These are phyloP conservation scores for Aaosphaeria pasadenensis DNA, from an alignment of 2,329 filamentous ascomycete genomes.

Conservation along the genomic window DNA sequence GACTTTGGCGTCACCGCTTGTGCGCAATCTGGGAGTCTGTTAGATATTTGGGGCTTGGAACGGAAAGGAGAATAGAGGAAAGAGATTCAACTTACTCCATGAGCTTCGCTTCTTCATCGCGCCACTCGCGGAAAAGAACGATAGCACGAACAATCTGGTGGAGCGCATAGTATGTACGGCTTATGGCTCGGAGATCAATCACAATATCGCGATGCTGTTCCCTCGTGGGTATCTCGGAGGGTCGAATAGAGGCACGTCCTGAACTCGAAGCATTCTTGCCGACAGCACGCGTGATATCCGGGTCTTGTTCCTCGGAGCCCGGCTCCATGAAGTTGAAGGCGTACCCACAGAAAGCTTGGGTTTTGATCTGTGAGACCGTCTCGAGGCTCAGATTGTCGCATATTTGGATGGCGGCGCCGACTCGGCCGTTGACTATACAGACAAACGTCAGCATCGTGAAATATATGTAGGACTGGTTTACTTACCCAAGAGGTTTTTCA, in stretches of 20 bases:
- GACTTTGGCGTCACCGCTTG: constrained; percentile 13
- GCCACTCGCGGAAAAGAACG: constrained; percentile 42
- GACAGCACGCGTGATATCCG: constrained; percentile 4
- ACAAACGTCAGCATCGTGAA: constrained; percentile 10
- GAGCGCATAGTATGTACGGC: constrained; percentile 41
- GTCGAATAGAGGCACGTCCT: constrained; percentile 14
- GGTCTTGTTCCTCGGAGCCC: constrained; percentile 25
- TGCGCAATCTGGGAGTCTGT: constrained; percentile 7
- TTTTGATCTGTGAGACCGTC: constrained; percentile 41
- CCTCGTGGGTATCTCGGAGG: constrained; percentile 16
- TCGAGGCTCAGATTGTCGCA: constrained; percentile 50
- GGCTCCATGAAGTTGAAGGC: constrained; percentile 29
- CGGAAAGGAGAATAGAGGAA: background rate
- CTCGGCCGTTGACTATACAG: constrained; percentile 42
- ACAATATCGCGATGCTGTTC: constrained; percentile 21
- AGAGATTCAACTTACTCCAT: constrained; percentile 26
- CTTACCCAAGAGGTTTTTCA: constrained; percentile 79
- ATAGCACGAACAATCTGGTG: constrained; percentile 43
- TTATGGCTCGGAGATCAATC: constrained; percentile 15
- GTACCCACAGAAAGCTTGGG: constrained; percentile 40
- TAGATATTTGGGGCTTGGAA: constrained; percentile 1
- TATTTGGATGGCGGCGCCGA: constrained; percentile 56
- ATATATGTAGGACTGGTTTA: background rate
- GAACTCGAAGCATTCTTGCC: constrained; percentile 12
- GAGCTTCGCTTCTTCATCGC: constrained; percentile 39